Conservation (phyloP, 352 stramenopile genomes). For the Globisporangium radiosum region DNA sequence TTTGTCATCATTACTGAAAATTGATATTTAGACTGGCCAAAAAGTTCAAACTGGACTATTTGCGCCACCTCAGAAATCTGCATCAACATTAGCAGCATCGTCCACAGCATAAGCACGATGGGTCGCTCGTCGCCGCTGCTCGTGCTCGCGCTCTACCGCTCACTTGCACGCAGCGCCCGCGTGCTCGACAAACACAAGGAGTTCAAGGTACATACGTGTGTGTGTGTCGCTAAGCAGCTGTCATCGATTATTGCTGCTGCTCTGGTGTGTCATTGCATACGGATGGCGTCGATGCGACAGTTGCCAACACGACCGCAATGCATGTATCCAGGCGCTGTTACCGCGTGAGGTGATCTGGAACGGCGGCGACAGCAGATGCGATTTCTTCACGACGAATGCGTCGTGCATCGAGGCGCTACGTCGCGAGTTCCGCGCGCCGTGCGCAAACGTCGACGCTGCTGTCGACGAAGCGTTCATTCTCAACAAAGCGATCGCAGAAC, state of each 20-base stretch:
- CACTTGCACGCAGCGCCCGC: conserved; percentile 55
- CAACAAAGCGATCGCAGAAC: conserved; percentile 56
- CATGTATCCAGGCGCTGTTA: conserved; percentile 37
- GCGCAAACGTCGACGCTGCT: conserved; percentile 21
- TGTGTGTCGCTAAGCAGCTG: too few relatives aligned
- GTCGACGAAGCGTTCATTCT: conserved; percentile 63
- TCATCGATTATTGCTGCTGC: too few relatives aligned
- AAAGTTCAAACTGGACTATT: background rate
- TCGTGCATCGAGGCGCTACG: conserved; percentile 54
- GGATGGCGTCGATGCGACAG: too few relatives aligned
- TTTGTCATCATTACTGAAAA: too few relatives aligned
- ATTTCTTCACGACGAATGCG: conserved; percentile 50
- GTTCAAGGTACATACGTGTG: conserved; percentile 44
- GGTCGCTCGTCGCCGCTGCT: conserved; percentile 31
- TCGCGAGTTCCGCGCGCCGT: conserved; percentile 31
- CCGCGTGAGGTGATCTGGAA: conserved; percentile 57
- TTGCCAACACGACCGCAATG: background rate
- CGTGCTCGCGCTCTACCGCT: conserved; percentile 62
- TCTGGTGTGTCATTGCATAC: too few relatives aligned
- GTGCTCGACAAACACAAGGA: conserved; percentile 46
- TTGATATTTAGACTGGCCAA: background rate
- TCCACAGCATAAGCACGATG: conserved; percentile 11
- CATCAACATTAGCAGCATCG: background rate
- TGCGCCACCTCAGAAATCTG: background rate
- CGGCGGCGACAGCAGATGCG: conserved; percentile 33